These are phyloP conservation scores for Cercospora sesami DNA, from an alignment of 2,329 filamentous ascomycete genomes.

Conservation along the genomic window DNA sequence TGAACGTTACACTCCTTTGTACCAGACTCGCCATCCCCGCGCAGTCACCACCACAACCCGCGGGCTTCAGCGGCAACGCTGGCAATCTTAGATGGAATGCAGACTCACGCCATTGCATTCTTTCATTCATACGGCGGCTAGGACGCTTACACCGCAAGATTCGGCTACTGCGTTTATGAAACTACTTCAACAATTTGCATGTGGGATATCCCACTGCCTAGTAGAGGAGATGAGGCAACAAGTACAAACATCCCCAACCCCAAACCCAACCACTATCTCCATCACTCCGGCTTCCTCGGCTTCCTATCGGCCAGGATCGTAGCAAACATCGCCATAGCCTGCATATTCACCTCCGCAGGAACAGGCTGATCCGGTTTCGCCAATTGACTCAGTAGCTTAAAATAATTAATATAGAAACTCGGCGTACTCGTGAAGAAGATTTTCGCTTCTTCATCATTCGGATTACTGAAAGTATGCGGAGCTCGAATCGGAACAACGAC, in stretches of 20 bases:
- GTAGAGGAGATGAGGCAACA: too few relatives aligned
- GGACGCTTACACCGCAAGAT: not conserved
- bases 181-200: not conserved
- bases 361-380: conserved; percentile 49
- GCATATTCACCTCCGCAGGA: conserved; percentile 51
- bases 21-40: not conserved
- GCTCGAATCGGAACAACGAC: conserved; percentile 56
- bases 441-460: conserved; percentile 54
- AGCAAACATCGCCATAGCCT: conserved; percentile 54
- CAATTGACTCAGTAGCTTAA: conserved; percentile 53
- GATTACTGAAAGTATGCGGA: conserved; percentile 59
- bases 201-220: not conserved
- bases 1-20: not conserved
- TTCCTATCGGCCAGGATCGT: conserved; percentile 50
- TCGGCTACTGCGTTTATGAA: not conserved
- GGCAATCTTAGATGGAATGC: not conserved
- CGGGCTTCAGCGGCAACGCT: not conserved
- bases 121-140: not conserved
- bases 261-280: too few relatives aligned
- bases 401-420: conserved; percentile 59
- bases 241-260: too few relatives aligned
- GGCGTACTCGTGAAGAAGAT: conserved; percentile 61
- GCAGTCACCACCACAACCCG: not conserved
- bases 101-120: not conserved
- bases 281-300: conserved; percentile 34